phyloP scores from a whole-genome alignment of 2,329 filamentous ascomycete genomes.

The Magnaporthiopsis rhizophila region DNA sequence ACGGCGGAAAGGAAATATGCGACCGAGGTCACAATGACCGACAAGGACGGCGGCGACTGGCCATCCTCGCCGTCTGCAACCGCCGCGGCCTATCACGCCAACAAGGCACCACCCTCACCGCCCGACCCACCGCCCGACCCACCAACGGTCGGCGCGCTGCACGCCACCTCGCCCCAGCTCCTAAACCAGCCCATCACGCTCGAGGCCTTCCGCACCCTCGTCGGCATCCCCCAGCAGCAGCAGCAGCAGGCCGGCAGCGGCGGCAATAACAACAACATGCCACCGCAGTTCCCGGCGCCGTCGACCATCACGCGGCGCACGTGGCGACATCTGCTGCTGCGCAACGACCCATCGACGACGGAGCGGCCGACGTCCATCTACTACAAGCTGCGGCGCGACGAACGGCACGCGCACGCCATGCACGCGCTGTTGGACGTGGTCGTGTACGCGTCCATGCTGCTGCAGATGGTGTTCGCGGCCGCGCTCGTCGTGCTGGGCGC shows the following conservation, averaged over 20 bases:
- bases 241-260: not conserved
- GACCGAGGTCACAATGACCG: too few species aligned
- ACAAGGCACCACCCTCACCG: not conserved
- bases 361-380: slow-evolving; percentile 5
- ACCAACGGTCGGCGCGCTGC: not conserved
- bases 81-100: not conserved
- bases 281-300: not conserved
- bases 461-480: slow-evolving; percentile 39
- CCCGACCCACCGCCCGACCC: too few species aligned
- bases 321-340: not conserved
- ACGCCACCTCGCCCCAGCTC: not conserved
- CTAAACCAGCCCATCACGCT: slow-evolving; percentile 1
- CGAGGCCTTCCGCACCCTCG: slow-evolving; percentile 2
- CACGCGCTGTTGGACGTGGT: slow-evolving; percentile 25
- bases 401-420: slow-evolving; percentile 22
- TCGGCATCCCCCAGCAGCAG: not conserved
- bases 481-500: slow-evolving; percentile 38
- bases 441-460: slow-evolving; percentile 34
- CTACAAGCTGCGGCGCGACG: slow-evolving; percentile 29
- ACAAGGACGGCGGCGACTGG: too few species aligned
- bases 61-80: not conserved
- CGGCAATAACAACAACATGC: not conserved
- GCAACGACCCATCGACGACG: not conserved
- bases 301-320: not conserved
- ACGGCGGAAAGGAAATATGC: too few species aligned